phyloP scores from a whole-genome alignment of 2,329 filamentous ascomycete species.

The Colletotrichum kahawae region DNA sequence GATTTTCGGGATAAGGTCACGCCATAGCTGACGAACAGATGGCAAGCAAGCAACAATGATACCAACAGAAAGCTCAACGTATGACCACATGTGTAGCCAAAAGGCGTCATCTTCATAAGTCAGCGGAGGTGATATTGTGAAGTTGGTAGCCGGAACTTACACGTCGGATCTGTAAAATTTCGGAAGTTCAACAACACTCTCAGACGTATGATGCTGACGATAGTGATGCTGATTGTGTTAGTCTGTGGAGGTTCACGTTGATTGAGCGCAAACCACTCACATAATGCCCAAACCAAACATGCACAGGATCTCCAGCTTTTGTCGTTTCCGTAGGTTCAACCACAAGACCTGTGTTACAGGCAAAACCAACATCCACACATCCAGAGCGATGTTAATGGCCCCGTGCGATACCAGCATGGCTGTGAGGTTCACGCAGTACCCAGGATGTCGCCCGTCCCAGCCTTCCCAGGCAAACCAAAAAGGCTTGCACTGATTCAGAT shows the following conservation, averaged over 20 bases:
- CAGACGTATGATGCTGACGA: conserved; percentile 42
- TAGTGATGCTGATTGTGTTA: conserved; percentile 34
- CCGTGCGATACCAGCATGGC: conserved; percentile 44
- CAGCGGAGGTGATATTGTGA: conserved; percentile 30
- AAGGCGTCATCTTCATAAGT: conserved; percentile 36
- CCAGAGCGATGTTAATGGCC: conserved; percentile 47
- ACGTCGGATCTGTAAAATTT: conserved; percentile 38
- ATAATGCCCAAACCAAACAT: conserved; percentile 40
- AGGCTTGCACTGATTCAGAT: conserved; percentile 45
- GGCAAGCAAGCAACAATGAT: conserved; percentile 48
- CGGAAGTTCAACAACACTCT: conserved; percentile 46
- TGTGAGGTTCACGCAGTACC: conserved; percentile 40
- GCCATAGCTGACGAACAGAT: conserved; percentile 9
- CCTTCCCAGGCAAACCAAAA: conserved; percentile 48
- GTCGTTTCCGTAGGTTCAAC: conserved; percentile 36
- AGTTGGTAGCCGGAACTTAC: conserved; percentile 23
- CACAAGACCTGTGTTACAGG: conserved; percentile 40
- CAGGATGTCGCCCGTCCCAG: conserved; percentile 31
- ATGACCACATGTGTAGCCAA: conserved; percentile 49
- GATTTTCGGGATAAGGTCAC: not conserved
- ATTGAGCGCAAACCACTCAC: not conserved
- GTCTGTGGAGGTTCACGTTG: not conserved
- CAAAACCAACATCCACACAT: conserved; percentile 46
- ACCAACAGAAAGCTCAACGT: conserved; percentile 48
- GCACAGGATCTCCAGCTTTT: conserved; percentile 38